These are phyloP conservation scores for Boechera retrofracta DNA, from an alignment of 345 rosid genomes.

Conservation along the genomic window DNA sequence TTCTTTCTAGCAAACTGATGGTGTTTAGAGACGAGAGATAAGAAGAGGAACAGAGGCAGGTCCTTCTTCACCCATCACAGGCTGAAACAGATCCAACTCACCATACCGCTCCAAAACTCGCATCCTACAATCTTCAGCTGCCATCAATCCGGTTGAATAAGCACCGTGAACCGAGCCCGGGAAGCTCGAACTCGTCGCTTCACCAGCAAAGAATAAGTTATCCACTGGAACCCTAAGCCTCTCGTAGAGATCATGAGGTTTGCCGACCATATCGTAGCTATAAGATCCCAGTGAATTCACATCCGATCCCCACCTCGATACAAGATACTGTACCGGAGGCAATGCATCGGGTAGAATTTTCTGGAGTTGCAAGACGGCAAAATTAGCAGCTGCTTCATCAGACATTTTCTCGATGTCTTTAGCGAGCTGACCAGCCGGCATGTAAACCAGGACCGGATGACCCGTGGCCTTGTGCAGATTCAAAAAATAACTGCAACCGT, in stretches of 20 bases:
- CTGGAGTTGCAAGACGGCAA: conserved; percentile 82
- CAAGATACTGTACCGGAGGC: conserved; percentile 74
- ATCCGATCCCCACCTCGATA: conserved; percentile 85
- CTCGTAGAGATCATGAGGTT: conserved; percentile 85
- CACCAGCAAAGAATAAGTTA: conserved; percentile 96
- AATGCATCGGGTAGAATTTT: conserved; percentile 87
- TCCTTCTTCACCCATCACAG: conserved; percentile 76
- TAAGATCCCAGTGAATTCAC: conserved; percentile 81
- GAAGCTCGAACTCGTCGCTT: conserved; percentile 78
- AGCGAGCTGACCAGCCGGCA: conserved; percentile 99
- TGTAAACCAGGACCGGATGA: conserved; percentile 84
- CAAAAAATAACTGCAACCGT: conserved; percentile 90
- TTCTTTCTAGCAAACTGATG: neutral
- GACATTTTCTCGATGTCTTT: conserved; percentile 96
- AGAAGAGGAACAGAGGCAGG: conserved; percentile 71
- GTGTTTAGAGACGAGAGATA: conserved; percentile 74
- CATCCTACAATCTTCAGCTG: conserved; percentile 94
- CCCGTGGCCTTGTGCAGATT: conserved; percentile 98
- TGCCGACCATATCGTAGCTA: conserved; percentile 83
- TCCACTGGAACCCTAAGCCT: conserved; percentile 85
- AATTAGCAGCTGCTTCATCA: conserved; percentile 90
- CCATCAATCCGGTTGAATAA: conserved; percentile 82
- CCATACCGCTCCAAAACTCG: conserved; percentile 89
- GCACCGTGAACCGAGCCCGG: conserved; percentile 97
- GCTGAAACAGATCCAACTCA: conserved; percentile 77